These are phyloP conservation scores for Chrysosporium queenslandicum DNA, from an alignment of 2,329 filamentous ascomycete species.

Conservation along the genomic window DNA sequence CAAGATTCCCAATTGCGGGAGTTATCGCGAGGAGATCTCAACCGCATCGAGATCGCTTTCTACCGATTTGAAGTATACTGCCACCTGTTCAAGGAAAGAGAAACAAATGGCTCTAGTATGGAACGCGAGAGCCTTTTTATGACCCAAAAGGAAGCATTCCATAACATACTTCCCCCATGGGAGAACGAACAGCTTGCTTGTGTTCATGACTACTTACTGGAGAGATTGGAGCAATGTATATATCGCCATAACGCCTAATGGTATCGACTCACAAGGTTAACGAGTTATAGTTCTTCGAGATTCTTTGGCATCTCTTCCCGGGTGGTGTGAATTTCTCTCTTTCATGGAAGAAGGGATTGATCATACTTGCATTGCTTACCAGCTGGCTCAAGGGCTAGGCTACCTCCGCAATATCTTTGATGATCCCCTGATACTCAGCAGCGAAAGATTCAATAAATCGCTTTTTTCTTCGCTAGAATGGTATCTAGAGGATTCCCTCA, in stretches of 20 bases:
- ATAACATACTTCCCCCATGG: conserved; percentile 13
- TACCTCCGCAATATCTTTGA: not conserved
- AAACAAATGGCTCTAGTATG: no score
- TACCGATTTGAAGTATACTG: conserved; percentile 17
- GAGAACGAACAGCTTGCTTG: conserved; percentile 16
- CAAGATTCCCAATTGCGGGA: not conserved
- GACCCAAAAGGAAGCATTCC: conserved; percentile 3
- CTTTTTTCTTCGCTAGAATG: not conserved
- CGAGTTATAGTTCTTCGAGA: not conserved
- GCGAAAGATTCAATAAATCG: not conserved
- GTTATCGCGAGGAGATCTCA: conserved; percentile 4
- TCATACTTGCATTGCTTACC: not conserved
- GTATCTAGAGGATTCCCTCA: not conserved
- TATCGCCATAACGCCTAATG: not conserved
- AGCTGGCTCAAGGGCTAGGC: not conserved
- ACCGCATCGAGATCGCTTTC: conserved; percentile 15
- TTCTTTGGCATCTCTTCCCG: not conserved
- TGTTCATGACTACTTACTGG: conserved; percentile 14
- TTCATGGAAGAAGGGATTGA: not conserved
- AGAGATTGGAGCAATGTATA: conserved; percentile 2
- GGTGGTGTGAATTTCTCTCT: not conserved
- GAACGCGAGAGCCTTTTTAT: no score
- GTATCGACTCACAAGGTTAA: not conserved
- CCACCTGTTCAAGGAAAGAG: conserved; percentile 7
- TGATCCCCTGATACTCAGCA: not conserved